phyloP scores from a whole-genome alignment of 345 rosid species.

The Citrus mangshanensis region DNA sequence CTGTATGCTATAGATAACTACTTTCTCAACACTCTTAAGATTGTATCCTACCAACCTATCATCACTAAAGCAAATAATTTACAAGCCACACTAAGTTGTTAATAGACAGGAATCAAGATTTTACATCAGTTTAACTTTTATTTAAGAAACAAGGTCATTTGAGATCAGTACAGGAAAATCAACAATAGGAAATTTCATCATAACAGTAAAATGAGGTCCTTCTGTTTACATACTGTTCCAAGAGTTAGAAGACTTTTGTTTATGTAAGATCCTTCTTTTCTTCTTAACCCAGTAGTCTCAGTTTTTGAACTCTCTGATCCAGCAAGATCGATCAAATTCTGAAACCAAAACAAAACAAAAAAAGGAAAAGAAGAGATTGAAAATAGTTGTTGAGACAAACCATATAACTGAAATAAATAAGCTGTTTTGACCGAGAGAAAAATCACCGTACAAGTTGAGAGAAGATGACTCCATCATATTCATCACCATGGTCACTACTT shows the following conservation, averaged over 20 bases:
- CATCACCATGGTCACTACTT: constrained; percentile 90
- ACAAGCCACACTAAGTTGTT: neutral
- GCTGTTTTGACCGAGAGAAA: constrained; percentile 11
- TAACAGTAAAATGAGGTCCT: neutral
- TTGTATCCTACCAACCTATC: neutral
- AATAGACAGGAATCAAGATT: neutral
- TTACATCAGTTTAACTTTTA: neutral
- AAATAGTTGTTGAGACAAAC: constrained; percentile 12
- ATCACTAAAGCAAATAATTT: neutral
- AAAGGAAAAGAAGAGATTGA: constrained; percentile 15
- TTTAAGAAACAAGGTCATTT: neutral
- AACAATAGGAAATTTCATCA: constrained; percentile 6
- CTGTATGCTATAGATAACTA: neutral
- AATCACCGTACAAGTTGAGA: constrained; percentile 82
- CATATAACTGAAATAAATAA: neutral
- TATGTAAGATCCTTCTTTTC: constrained; percentile 98
- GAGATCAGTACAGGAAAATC: neutral
- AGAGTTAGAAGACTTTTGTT: constrained; percentile 99
- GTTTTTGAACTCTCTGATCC: constrained; percentile 99
- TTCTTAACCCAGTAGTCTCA: constrained; percentile 94
- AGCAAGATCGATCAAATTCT: constrained; percentile 99
- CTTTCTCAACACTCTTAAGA: neutral
- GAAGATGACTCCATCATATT: constrained; percentile 97
- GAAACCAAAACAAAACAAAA: neutral
- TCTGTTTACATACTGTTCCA: constrained; percentile 74